These are phyloP conservation scores for Gaertneriomyces sp. DNA, from an alignment of 192 early-diverging fungal species.

Conservation along the genomic window DNA sequence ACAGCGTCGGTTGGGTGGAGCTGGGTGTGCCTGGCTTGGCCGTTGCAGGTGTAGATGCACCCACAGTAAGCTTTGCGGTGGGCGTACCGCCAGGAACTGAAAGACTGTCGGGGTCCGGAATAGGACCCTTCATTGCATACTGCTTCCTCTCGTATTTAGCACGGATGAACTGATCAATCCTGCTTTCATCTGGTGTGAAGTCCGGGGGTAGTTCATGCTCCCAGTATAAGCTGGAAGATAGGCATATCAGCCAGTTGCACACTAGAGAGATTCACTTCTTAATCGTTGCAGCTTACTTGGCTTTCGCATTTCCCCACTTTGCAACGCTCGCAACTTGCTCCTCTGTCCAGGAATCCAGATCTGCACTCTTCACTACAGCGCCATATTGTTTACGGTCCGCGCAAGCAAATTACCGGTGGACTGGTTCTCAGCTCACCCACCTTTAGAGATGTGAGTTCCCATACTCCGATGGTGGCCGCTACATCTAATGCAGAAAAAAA, in stretches of 20 bases:
- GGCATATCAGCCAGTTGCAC: background rate
- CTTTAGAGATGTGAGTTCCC: conserved; percentile 83
- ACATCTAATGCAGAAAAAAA: conserved; percentile 94
- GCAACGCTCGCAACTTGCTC: conserved; percentile 77
- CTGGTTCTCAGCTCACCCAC: conserved; percentile 26
- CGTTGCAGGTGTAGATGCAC: conserved; percentile 4
- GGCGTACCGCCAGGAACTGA: conserved; percentile 12
- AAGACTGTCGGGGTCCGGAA: conserved; percentile 71
- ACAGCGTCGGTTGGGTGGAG: conserved; percentile 8
- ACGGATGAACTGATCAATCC: conserved; percentile 71
- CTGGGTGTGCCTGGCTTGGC: background rate
- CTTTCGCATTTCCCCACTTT: conserved; percentile 74
- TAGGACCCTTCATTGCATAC: conserved; percentile 66
- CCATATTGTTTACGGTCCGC: too few species aligned
- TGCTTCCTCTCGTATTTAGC: conserved; percentile 76
- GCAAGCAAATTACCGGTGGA: too few species aligned
- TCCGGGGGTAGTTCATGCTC: conserved; percentile 47
- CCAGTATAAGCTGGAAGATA: conserved; percentile 43
- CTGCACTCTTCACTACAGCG: conserved; percentile 72
- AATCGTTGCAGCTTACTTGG: conserved; percentile 44
- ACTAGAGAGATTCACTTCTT: background rate
- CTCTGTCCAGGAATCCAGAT: conserved; percentile 76
- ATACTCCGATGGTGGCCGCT: conserved; percentile 77
- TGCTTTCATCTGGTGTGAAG: conserved; percentile 57
- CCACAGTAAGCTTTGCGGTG: background rate